Conservation (phyloP, 1,284 basidiomycete genomes). For the Amylostereum areolatum region DNA sequence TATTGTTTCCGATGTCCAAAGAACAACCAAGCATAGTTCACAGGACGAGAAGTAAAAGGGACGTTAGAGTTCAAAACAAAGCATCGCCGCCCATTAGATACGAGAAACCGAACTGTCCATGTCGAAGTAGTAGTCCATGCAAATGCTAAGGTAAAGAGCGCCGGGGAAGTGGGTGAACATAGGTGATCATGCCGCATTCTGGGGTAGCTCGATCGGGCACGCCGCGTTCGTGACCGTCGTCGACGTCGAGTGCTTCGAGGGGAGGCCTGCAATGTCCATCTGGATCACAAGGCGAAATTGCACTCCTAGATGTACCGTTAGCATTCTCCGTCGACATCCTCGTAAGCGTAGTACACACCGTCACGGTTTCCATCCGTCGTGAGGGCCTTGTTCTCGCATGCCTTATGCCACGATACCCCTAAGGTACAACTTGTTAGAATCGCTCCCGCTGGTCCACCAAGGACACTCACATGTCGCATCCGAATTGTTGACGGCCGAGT, state of each 20-base stretch:
- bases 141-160: no score
- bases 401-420: conserved; percentile 79
- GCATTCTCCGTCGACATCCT: background rate
- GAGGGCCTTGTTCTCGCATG: conserved; percentile 59
- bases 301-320: conserved; percentile 42
- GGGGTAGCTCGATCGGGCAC: conserved; percentile 73
- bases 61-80: no score
- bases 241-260: conserved; percentile 44
- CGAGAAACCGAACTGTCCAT: no score
- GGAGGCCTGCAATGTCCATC: conserved; percentile 68
- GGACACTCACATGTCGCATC: conserved; percentile 71
- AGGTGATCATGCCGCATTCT: conserved; percentile 36
- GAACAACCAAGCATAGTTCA: no score
- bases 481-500: conserved; percentile 71
- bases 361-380: conserved; percentile 50
- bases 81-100: no score
- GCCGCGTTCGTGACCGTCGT: conserved; percentile 55
- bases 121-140: no score
- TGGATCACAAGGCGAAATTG: conserved; percentile 63
- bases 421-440: conserved; percentile 1
- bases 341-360: conserved; percentile 35
- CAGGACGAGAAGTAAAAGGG: no score
- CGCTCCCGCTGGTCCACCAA: background rate
- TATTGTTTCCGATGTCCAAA: no score
- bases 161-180: no score